Evolutionary conservation across 1,284 basidiomycete species (phyloP), one percentile per base, ranked within the genome.

Genomic region (Moniliophthora roreri): DNA sequence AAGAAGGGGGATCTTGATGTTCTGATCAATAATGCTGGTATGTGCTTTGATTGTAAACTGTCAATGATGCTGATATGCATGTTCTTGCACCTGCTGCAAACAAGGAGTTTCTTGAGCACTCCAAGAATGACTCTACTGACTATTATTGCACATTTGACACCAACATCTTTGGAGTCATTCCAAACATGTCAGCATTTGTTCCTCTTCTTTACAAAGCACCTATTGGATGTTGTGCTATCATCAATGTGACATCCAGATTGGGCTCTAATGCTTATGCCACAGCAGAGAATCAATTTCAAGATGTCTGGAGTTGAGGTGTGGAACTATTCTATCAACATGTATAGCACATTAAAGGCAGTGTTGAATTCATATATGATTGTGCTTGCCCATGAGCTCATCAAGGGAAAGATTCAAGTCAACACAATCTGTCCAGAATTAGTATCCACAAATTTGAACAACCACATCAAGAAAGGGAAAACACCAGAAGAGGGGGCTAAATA

Each of bases 21-120:
- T 9, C 65, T 80, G 20, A 73, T 80, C 35, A 78, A 79, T 62
- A 79, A 80, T 53, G 78, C 78, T 15, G 77, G 76, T 69, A 52
- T 1, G 28, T 11, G n/a, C 11, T 6, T 32, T 6, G 28, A 6
- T 32, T 32, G 28, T 32, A 6, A 11, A n/a, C 7, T 32, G 7
- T 6, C 28, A 6, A 11, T 11, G 11, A 32, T 32, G n/a, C n/a
- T n/a, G n/a, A 32, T 11, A 32, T 32, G 7, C 28, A 32, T n/a
- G n/a, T n/a, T n/a, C 28, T 69, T 1, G 64, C 68, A 42, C 62
- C 63, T 50, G 56, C 65, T 21, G 61, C 74, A 58, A 62, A 66
- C 20, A 60, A n/a, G n/a, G n/a, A 63, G 26, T 56, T 62, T 15
- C 69, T 74, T 49, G 67, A 68, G 20, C 68, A 72, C 3, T 62